Evolutionary conservation across 495 filamentous ascomycete species (phyloP), one percentile per base, ranked within the genome.

Genomic region (Aspergillus indologenus): DNA sequence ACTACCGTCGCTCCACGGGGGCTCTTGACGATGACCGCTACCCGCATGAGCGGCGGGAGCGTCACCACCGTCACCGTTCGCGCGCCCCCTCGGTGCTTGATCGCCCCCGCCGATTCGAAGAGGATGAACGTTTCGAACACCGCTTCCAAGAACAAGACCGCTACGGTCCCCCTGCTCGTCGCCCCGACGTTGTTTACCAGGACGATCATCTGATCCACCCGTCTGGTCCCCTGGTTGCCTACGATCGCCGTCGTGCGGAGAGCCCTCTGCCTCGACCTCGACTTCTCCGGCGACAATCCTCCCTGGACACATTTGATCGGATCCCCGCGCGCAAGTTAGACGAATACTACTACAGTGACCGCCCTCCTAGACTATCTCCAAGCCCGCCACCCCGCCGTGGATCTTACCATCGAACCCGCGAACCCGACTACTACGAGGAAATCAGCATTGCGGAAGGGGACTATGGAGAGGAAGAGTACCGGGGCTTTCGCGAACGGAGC

Each of bases 281-380:
- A 17, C 74, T 87, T 31, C 62, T 87, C 58, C 79, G 87, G 56
- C 78, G 87, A 12, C 86, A 88, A 63, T 88, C 85, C 18, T 87
- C 84, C 52, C 73, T 89, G 26, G 87, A 90, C 69, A 89, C 87
- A 0, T 90, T 87, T 64, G 87, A 90, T 72, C 83, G 87, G 26
- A 79, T 83, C 57, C 84, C 87, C 3, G 64, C 78, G 20, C 78
- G 86, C 75, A 69, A 75, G 72, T 51, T 86, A 80, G 64, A 84
- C 65, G 51, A 80, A 74, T 67, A 78, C 54, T 80, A 82, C 22
- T 71, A 66, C 63, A 71, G 62, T 60, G 79, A 81, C 19, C 57
- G 59, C 56, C 57, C 66, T 58, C 65, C 78, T 9, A 71, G 68
- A 24, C 64, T 68, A 20, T 68, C 76, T 26, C 67, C 71, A 26